A percentile compares a stretch with the other conserved stretches of the same genome.
phyloP scores from a whole-genome alignment of 2,329 filamentous ascomycete genomes.

The Macrophomina tecta region DNA sequence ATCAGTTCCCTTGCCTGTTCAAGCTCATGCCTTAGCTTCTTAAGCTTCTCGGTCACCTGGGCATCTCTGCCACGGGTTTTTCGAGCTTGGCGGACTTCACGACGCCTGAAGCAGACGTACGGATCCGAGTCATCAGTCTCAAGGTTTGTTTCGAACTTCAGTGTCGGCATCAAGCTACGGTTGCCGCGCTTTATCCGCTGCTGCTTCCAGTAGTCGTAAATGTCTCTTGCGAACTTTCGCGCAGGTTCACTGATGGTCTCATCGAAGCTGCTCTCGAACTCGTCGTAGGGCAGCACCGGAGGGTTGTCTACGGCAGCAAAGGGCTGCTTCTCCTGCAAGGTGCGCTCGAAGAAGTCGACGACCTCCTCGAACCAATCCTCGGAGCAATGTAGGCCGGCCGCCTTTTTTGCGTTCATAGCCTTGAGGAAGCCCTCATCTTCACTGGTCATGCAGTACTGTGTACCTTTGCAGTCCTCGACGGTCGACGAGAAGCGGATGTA shows the following conservation, averaged over 20 bases:
- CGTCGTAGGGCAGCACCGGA: slow-evolving; percentile 67
- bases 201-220: slow-evolving; percentile 90
- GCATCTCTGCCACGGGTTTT: slow-evolving; percentile 95
- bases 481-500: slow-evolving; percentile 99
- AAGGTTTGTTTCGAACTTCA: slow-evolving; percentile 94
- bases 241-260: slow-evolving; percentile 61
- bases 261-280: slow-evolving; percentile 69
- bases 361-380: slow-evolving; percentile 93
- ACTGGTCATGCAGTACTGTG: slow-evolving; percentile 91
- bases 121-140: slow-evolving; percentile 96
- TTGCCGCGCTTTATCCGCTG: slow-evolving; percentile 72
- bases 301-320: slow-evolving; percentile 90
- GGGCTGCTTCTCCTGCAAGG: slow-evolving; percentile 80
- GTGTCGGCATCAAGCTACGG: slow-evolving; percentile 72
- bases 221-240: slow-evolving; percentile 70
- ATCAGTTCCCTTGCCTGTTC: slow-evolving; percentile 87
- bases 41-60: slow-evolving; percentile 92
- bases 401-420: slow-evolving; percentile 79
- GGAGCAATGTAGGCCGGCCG: slow-evolving; percentile 68
- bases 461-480: slow-evolving; percentile 91
- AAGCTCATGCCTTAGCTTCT: slow-evolving; percentile 86
- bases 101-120: slow-evolving; percentile 95
- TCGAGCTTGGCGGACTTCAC: slow-evolving; percentile 90
- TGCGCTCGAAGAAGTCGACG: slow-evolving; percentile 94
- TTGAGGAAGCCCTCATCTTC: slow-evolving; percentile 88